Evolutionary conservation across 2,329 filamentous ascomycete genomes (phyloP).

Genomic region (Trichocomaceae sp.): DNA sequence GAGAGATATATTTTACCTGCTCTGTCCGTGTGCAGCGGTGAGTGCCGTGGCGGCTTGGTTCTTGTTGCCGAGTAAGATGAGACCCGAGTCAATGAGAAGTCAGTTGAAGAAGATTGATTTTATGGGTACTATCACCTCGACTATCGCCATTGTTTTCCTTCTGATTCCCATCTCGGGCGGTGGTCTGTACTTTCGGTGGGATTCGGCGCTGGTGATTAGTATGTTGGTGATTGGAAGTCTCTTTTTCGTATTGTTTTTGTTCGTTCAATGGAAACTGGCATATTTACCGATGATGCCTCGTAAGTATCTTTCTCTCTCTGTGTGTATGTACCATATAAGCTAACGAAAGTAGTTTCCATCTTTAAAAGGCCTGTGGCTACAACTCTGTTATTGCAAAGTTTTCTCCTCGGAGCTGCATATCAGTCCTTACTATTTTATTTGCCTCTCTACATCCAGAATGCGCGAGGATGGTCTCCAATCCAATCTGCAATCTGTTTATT

Average conservation of each 20-base stretch:
- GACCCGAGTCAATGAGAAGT: conserved; percentile 41
- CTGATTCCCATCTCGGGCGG: conserved; percentile 59
- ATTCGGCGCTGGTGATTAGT: conserved; percentile 52
- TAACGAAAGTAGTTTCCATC: conserved; percentile 32
- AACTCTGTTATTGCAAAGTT: conserved; percentile 52
- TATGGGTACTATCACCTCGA: conserved; percentile 50
- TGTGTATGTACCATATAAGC: background rate
- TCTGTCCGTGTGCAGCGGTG: conserved; percentile 47
- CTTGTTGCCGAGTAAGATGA: conserved; percentile 48
- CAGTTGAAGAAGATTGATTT: conserved; percentile 54
- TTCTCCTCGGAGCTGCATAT: conserved; percentile 55
- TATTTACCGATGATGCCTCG: conserved; percentile 53
- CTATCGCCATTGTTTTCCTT: conserved; percentile 52
- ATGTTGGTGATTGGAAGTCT: conserved; percentile 50
- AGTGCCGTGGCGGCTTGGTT: conserved; percentile 44
- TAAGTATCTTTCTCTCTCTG: conserved; percentile 21
- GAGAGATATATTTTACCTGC: conserved; percentile 45
- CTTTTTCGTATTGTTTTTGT: conserved; percentile 44
- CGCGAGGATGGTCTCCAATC: conserved; percentile 39
- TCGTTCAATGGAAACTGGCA: conserved; percentile 52
- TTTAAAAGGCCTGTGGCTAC: conserved; percentile 50
- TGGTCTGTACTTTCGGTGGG: conserved; percentile 52
- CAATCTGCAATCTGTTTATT: conserved; percentile 48
- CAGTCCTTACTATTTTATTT: conserved; percentile 56
- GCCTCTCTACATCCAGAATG: conserved; percentile 58